Evolutionary conservation across 208 protist species (phyloP).

Genomic region (Dictyostelium gargantuum): DNA sequence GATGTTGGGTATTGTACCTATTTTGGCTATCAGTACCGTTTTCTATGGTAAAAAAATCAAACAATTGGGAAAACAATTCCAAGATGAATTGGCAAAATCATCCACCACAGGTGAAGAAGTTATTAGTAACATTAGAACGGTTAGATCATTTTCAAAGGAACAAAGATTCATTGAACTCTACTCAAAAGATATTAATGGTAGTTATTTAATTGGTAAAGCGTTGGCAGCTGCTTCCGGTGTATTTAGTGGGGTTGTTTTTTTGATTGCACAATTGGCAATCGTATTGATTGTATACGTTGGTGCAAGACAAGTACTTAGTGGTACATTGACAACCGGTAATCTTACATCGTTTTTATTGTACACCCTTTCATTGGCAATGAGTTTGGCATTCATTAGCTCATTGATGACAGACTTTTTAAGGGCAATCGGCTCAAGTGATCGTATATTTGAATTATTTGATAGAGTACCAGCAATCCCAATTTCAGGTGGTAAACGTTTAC

Average conservation of each 20-base stretch:
- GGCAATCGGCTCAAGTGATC: conserved; percentile 65
- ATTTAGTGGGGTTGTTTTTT: conserved; percentile 46
- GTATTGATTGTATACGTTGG: conserved; percentile 65
- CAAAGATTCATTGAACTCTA: conserved; percentile 43
- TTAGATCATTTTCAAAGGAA: conserved; percentile 79
- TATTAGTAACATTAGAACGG: conserved; percentile 79
- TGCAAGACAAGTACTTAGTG: conserved; percentile 72
- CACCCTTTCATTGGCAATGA: conserved; percentile 68
- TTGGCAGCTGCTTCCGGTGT: conserved; percentile 16
- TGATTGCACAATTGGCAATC: conserved; percentile 44
- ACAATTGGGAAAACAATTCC: conserved; percentile 70
- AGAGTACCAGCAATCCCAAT: conserved; percentile 45
- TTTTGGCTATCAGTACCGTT: conserved; percentile 71
- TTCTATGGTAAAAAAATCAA: conserved; percentile 79
- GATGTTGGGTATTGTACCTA: conserved; percentile 78
- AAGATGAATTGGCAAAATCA: conserved; percentile 75
- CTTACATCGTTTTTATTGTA: conserved; percentile 84
- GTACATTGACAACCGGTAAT: conserved; percentile 66
- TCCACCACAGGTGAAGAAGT: conserved; percentile 69
- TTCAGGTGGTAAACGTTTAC: not conserved
- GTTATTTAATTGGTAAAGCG: conserved; percentile 62
- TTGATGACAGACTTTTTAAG: conserved; percentile 78
- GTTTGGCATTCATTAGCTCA: conserved; percentile 53
- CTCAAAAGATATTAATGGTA: conserved; percentile 30
- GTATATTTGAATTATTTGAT: conserved; percentile 78